phyloP scores from a whole-genome alignment of 1,284 basidiomycete genomes.

The Cutaneotrichosporon sp. region DNA sequence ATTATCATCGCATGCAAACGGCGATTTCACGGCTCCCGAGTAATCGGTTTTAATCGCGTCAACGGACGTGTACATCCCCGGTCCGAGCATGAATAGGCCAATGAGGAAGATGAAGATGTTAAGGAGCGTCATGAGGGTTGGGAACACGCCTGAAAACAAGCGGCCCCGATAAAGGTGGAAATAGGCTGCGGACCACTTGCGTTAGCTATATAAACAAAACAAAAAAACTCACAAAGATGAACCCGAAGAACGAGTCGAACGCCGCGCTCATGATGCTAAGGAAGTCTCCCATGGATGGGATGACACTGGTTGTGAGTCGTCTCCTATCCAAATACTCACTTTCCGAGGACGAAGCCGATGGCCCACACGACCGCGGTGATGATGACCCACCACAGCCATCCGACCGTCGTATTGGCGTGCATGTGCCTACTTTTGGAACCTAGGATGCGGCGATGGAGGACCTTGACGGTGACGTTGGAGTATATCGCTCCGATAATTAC shows the following conservation, averaged over 20 bases:
- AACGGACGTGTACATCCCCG: constrained; percentile 56
- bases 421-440: constrained; percentile 56
- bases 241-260: constrained; percentile 46
- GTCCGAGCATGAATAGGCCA: constrained; percentile 55
- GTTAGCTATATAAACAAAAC: neutral
- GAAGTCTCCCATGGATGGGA: constrained; percentile 57
- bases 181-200: constrained; percentile 53
- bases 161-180: constrained; percentile 52
- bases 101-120: constrained; percentile 53
- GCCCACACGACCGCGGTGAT: constrained; percentile 63
- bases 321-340: constrained; percentile 35
- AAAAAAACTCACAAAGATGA: constrained; percentile 46
- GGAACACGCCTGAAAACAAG: constrained; percentile 35
- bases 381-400: constrained; percentile 62
- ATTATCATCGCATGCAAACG: constrained; percentile 9
- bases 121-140: constrained; percentile 39
- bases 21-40: constrained; percentile 20
- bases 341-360: constrained; percentile 63
- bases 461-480: constrained; percentile 47
- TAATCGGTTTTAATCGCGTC: constrained; percentile 54
- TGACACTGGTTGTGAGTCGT: constrained; percentile 16
- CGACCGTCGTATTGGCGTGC: constrained; percentile 60
- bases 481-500: constrained; percentile 50
- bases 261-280: constrained; percentile 51
- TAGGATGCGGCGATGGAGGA: constrained; percentile 50